phyloP scores from a whole-genome alignment of 768 basidiomycete genomes.

The Xerocomus potaroensis region DNA sequence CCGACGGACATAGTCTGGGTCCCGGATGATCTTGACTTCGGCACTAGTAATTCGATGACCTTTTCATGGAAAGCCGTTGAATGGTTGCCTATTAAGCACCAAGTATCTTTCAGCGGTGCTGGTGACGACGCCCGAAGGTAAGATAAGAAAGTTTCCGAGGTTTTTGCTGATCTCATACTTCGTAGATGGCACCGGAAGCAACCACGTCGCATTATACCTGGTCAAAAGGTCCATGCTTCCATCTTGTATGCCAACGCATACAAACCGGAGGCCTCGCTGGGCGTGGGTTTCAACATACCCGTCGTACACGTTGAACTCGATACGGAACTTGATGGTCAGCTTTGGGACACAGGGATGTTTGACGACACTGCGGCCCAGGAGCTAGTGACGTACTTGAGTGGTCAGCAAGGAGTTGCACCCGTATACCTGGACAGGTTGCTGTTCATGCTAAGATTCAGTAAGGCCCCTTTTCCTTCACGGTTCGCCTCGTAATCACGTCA shows the following conservation, averaged over 20 bases:
- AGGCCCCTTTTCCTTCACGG: background rate
- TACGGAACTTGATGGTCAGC: background rate
- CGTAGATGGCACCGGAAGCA: slow-evolving; percentile 11
- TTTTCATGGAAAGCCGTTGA: slow-evolving; percentile 12
- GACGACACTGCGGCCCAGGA: slow-evolving; percentile 13
- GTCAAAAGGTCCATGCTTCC: slow-evolving; percentile 25
- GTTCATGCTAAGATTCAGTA: slow-evolving; percentile 20
- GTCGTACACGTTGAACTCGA: background rate
- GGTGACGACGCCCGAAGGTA: slow-evolving; percentile 16
- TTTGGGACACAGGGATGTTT: slow-evolving; percentile 21
- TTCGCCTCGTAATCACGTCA: background rate
- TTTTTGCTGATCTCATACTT: background rate
- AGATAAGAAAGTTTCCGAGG: background rate
- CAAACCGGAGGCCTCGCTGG: slow-evolving; percentile 13
- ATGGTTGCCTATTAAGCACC: slow-evolving; percentile 19
- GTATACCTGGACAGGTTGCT: slow-evolving; percentile 15
- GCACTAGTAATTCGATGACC: slow-evolving; percentile 19
- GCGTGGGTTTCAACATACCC: slow-evolving; percentile 22
- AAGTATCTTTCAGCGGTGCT: slow-evolving; percentile 15
- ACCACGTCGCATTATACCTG: slow-evolving; percentile 25
- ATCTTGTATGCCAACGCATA: slow-evolving; percentile 19
- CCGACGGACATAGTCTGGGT: slow-evolving; percentile 24
- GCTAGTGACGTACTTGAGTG: slow-evolving; percentile 6
- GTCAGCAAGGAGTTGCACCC: slow-evolving; percentile 8
- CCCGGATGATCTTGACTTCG: slow-evolving; percentile 22